These are phyloP conservation scores for Kwoniella shivajii DNA, from an alignment of 1,284 basidiomycete genomes.

Conservation along the genomic window DNA sequence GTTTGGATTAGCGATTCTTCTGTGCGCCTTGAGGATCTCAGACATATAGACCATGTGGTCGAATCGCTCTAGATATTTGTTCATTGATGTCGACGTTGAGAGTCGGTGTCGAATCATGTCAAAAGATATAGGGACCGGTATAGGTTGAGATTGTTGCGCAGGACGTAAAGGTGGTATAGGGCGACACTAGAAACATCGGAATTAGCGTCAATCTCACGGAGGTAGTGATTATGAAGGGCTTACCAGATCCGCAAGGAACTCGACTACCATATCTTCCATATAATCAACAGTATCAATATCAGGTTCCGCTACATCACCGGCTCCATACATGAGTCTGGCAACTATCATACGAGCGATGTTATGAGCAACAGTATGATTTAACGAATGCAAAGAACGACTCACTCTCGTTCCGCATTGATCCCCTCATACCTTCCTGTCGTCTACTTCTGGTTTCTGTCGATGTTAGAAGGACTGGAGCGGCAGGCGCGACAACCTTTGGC, in stretches of 20 bases:
- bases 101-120: slow-evolving; percentile 44
- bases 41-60: slow-evolving; percentile 47
- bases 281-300: slow-evolving; percentile 46
- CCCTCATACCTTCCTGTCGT: slow-evolving; percentile 40
- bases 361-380: slow-evolving; percentile 8
- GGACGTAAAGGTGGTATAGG: slow-evolving; percentile 37
- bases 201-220: neutral
- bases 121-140: slow-evolving; percentile 30
- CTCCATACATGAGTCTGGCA: slow-evolving; percentile 47
- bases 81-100: slow-evolving; percentile 26
- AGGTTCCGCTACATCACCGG: slow-evolving; percentile 46
- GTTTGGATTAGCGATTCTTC: slow-evolving; percentile 31
- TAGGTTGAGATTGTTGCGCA: slow-evolving; percentile 15
- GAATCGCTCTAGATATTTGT: slow-evolving; percentile 47
- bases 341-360: slow-evolving; percentile 17
- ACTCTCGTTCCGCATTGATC: slow-evolving; percentile 49
- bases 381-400: slow-evolving; percentile 13
- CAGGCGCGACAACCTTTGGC: neutral
- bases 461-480: neutral
- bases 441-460: slow-evolving; percentile 8
- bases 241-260: slow-evolving; percentile 46
- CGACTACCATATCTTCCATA: slow-evolving; percentile 48
- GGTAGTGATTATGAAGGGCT: slow-evolving; percentile 1
- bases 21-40: slow-evolving; percentile 30
- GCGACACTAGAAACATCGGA: slow-evolving; percentile 27